phyloP scores from a whole-genome alignment of 148 eudicot genomes.

The Vaccinium macrocarpon region DNA sequence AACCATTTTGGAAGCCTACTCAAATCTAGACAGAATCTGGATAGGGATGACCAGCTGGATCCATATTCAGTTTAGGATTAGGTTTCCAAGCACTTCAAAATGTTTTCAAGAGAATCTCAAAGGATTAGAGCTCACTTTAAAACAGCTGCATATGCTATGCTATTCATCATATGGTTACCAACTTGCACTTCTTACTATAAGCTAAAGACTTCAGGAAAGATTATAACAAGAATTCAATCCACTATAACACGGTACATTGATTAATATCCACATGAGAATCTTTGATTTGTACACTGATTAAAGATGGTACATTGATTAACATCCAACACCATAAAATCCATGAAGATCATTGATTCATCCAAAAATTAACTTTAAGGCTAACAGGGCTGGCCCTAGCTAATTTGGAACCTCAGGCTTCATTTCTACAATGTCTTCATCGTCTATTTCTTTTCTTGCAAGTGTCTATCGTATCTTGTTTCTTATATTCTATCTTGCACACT shows the following conservation, averaged over 20 bases:
- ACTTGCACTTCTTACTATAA: not conserved
- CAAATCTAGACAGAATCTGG: not conserved
- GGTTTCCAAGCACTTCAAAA: not conserved
- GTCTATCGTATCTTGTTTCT: not conserved
- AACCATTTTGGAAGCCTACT: not conserved
- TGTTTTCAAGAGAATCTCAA: not conserved
- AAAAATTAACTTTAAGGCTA: not conserved
- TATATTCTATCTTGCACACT: not conserved
- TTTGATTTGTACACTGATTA: not conserved
- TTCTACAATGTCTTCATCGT: not conserved
- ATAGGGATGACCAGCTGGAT: not conserved
- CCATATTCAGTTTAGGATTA: not conserved
- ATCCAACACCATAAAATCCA: not conserved
- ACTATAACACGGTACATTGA: not conserved
- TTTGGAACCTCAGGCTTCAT: not conserved
- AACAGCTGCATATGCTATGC: not conserved
- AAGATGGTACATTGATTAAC: not conserved
- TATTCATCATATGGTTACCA: not conserved
- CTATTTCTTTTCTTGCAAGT: not conserved
- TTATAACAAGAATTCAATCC: not conserved
- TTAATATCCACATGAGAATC: not conserved
- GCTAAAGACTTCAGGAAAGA: not conserved
- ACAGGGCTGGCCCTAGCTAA: not conserved
- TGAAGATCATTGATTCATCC: not conserved
- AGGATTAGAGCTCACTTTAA: not conserved